Evolutionary conservation across 176 grass and related monocot species (phyloP).

Genomic region (Olyra latifolia): DNA sequence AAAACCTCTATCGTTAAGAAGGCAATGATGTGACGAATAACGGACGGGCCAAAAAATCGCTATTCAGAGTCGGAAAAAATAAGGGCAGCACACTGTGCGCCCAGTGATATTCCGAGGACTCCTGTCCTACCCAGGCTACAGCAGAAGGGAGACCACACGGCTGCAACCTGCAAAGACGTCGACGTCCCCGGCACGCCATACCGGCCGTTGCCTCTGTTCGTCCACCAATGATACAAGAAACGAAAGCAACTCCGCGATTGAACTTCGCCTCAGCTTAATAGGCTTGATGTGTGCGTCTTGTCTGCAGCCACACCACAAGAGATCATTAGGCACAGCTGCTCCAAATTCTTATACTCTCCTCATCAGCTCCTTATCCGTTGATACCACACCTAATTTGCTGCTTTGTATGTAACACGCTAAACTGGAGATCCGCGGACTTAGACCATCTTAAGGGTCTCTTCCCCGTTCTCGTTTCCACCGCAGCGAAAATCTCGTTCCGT

Average conservation of each 20-base stretch:
- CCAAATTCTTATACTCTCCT: neutral
- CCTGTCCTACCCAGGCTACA: neutral
- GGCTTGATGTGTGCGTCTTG: neutral
- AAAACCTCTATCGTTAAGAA: neutral
- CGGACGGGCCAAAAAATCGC: neutral
- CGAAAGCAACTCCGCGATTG: conserved; percentile 12
- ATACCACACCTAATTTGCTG: neutral
- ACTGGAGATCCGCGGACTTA: too few species aligned
- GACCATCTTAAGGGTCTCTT: too few species aligned
- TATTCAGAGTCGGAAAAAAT: neutral
- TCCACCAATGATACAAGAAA: neutral
- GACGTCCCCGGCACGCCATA: neutral
- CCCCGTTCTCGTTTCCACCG: too few species aligned
- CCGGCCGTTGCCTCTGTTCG: conserved; percentile 13
- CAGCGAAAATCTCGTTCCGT: too few species aligned
- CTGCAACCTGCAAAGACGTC: neutral
- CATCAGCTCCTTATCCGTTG: neutral
- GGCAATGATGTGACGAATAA: neutral
- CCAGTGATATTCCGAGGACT: neutral
- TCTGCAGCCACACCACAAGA: neutral
- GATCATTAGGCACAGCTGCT: neutral
- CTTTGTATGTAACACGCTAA: too few species aligned
- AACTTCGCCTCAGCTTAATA: neutral
- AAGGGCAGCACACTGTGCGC: neutral
- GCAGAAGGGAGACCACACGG: neutral